A percentile compares a stretch with the other conserved stretches of the same genome.
Conservation (phyloP, 257 asterid genomes). For the Lantana camara region DNA sequence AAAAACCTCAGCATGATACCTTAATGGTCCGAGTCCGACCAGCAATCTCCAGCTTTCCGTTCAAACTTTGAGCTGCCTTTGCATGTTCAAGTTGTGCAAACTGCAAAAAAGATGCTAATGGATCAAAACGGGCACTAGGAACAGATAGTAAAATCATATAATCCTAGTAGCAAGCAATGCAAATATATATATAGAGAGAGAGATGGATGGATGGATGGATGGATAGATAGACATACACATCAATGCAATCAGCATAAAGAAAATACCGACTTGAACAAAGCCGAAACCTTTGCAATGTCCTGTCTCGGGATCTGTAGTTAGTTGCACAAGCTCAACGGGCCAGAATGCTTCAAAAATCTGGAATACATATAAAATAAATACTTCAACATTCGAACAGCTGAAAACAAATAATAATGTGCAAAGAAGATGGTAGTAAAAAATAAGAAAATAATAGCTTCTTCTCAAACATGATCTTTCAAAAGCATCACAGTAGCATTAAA, state of each 20-base stretch:
- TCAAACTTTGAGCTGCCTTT: slow-evolving; percentile 91
- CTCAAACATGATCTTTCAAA: too few relatives aligned
- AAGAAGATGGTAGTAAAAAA: too few relatives aligned
- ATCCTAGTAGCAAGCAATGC: background rate
- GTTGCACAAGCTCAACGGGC: slow-evolving; percentile 96
- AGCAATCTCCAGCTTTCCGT: slow-evolving; percentile 94
- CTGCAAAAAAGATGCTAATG: slow-evolving; percentile 42
- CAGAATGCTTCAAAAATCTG: slow-evolving; percentile 99
- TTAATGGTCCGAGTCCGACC: slow-evolving; percentile 95
- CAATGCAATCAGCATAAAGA: slow-evolving; percentile 9
- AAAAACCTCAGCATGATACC: slow-evolving; percentile 45
- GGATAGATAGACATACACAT: too few relatives aligned
- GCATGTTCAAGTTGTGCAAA: slow-evolving; percentile 92
- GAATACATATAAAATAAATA: slow-evolving; percentile 7
- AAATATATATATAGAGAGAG: too few relatives aligned
- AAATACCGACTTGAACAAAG: slow-evolving; percentile 92
- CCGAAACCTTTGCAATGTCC: slow-evolving; percentile 99
- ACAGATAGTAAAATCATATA: background rate
- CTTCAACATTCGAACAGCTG: background rate
- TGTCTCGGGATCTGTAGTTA: slow-evolving; percentile 97
- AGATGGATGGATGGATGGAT: too few relatives aligned
- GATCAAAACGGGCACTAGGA: slow-evolving; percentile 1
- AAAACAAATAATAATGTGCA: background rate
- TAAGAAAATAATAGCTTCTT: too few relatives aligned
- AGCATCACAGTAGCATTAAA: too few relatives aligned